Percentiles rank a stretch among this genome's conserved stretches.
phyloP scores from a whole-genome alignment of 176 grass and related monocot species.

The Avena insularis region DNA sequence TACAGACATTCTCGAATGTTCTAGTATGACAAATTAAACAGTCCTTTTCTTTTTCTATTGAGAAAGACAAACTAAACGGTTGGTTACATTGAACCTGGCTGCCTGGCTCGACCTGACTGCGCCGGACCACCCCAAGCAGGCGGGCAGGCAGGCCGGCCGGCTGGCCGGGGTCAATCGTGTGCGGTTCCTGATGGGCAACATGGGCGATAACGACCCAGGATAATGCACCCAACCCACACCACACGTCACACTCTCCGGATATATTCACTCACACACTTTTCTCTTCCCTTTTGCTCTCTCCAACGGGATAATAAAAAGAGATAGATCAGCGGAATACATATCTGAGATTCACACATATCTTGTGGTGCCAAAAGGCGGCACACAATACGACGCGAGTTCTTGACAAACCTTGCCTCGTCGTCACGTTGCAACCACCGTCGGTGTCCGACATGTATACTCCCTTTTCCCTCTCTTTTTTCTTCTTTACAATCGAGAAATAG shows the following conservation, averaged over 20 bases:
- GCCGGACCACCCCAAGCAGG: background rate
- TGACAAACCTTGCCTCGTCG: background rate
- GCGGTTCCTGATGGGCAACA: conserved; percentile 14
- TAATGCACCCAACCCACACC: conserved; percentile 9
- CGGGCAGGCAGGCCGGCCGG: background rate
- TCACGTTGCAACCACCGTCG: background rate
- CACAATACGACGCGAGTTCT: background rate
- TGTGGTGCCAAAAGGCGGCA: background rate
- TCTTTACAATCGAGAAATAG: background rate
- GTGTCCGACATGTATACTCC: background rate
- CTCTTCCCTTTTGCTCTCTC: background rate
- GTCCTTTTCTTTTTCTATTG: background rate
- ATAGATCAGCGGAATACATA: background rate
- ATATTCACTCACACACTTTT: background rate
- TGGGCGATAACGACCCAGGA: conserved; percentile 26
- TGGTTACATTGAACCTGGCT: background rate
- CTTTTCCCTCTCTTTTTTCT: background rate
- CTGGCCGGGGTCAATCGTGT: conserved; percentile 17
- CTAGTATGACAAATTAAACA: background rate
- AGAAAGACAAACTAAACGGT: background rate
- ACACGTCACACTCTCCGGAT: background rate
- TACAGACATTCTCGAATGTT: background rate
- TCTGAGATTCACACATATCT: conserved; percentile 7
- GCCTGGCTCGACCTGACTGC: background rate
- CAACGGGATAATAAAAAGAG: background rate